Evolutionary conservation across 2,329 filamentous ascomycete species (phyloP), one percentile per base, ranked within the genome.

Genomic region (Macroventuria anomochaeta): DNA sequence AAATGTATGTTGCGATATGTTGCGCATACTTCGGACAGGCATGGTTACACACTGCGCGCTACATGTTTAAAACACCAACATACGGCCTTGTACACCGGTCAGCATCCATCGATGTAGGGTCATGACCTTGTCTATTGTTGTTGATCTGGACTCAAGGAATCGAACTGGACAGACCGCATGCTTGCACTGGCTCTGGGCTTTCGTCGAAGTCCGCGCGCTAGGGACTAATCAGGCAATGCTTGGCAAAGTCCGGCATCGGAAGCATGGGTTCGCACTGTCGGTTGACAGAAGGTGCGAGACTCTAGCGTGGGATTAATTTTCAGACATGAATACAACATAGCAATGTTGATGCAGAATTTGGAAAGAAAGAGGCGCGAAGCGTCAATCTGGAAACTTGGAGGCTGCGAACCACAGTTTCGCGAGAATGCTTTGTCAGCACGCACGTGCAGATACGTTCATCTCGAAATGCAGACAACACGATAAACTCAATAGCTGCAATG

Each of bases 161-260:
- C 7, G 20, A 17, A 10, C 17, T 2, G 32, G 13, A 6, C 39
- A 18, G 18, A 17, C 3, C n/a, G 33, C 23, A 21, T 29, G 28
- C 38, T 26, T 15, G 21, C 25, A n/a, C 4, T 21, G 5, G 39
- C 34, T 13, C 13, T 2, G 3, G 20, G 17, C 7, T 17, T 18
- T 23, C 5, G 23, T 21, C 44, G 44, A 54, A 54, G 33, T 54
- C 43, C 51, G 51, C 39, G 23, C 51, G 33, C 43, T 54, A 53
- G 44, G 44, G 39, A 20, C 23, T 29, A 2, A 34, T 34, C 17
- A 21, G 44, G 50, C 18, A 53, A 48, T 48, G 13, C 0, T 38
- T n/a, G 13, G 32, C 7, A 11, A 23, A 13, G n/a, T 5, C 34
- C 34, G 43, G 38, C 11, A 5, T 33, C 17, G 17, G 7, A 5